Percentiles rank a stretch among this genome's conserved stretches.
Conservation (phyloP, 2,329 filamentous ascomycete species). For the Ophiognomonia clavigignenti-juglandacearum region DNA sequence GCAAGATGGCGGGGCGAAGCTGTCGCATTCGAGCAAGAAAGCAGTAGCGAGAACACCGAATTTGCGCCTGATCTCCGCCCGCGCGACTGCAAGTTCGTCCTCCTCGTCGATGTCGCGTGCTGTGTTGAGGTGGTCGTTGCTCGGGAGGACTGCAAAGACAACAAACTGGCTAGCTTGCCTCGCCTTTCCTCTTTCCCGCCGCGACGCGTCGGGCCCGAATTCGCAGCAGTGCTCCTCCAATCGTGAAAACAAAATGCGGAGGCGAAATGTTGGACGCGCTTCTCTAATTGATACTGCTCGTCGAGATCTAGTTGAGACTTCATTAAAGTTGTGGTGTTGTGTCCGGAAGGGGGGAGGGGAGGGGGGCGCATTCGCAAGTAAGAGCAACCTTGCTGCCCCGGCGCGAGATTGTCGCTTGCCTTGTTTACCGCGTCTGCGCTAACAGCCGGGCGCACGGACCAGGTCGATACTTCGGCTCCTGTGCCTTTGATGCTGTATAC, state of each 20-base stretch:
- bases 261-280: constrained; percentile 9
- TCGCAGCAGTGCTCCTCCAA: neutral
- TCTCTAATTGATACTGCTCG: constrained; percentile 14
- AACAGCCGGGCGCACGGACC: neutral
- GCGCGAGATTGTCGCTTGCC: constrained; percentile 9
- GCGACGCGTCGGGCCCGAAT: constrained; percentile 12
- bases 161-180: constrained; percentile 4
- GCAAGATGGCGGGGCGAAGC: neutral
- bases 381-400: constrained; percentile 1
- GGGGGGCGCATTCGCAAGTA: neutral
- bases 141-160: neutral
- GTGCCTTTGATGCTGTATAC: too few species aligned
- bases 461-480: too few species aligned
- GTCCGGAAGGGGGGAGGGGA: neutral
- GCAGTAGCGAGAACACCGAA: too few species aligned
- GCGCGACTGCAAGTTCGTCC: neutral
- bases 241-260: too few species aligned
- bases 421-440: constrained; percentile 13
- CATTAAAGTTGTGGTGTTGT: constrained; percentile 2
- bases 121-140: neutral
- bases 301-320: constrained; percentile 1
- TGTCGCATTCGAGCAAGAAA: constrained; percentile 8
- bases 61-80: too few species aligned
- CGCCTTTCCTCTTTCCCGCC: too few species aligned
- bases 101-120: constrained; percentile 4